Evolutionary conservation across 345 rosid genomes (phyloP).

Genomic region (Draba incana): DNA sequence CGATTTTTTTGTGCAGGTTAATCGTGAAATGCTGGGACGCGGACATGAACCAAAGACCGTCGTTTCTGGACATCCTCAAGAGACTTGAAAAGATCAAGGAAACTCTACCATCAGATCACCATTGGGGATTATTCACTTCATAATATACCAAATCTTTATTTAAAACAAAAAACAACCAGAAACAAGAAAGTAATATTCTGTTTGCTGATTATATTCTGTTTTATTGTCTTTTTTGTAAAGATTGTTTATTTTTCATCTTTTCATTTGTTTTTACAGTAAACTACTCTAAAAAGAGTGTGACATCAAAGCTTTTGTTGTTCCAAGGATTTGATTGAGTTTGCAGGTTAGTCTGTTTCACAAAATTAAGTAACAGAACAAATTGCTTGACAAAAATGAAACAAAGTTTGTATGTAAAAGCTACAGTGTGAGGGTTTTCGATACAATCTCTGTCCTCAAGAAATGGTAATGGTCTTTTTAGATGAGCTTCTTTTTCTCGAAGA

Average conservation of each 20-base stretch:
- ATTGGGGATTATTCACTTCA: slow-evolving; percentile 79
- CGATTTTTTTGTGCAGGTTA: slow-evolving; percentile 46
- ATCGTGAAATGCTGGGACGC: slow-evolving; percentile 85
- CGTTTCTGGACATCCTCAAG: slow-evolving; percentile 94
- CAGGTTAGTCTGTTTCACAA: background rate
- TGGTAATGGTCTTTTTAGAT: slow-evolving; percentile 41
- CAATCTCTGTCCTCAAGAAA: background rate
- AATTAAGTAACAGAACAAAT: slow-evolving; percentile 8
- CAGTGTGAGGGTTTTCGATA: background rate
- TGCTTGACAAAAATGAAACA: slow-evolving; percentile 9
- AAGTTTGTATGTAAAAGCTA: slow-evolving; percentile 6
- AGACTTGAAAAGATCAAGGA: slow-evolving; percentile 90
- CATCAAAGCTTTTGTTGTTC: slow-evolving; percentile 2
- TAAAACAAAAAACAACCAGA: slow-evolving; percentile 17
- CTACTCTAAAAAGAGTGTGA: slow-evolving; percentile 12
- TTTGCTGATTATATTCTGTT: slow-evolving; percentile 30
- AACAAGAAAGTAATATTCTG: slow-evolving; percentile 17
- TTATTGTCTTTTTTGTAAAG: slow-evolving; percentile 40
- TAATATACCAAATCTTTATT: slow-evolving; percentile 30
- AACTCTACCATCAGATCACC: slow-evolving; percentile 64
- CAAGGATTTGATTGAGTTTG: slow-evolving; percentile 25
- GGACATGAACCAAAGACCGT: slow-evolving; percentile 85
- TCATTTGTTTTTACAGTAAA: slow-evolving; percentile 23
- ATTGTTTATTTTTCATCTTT: slow-evolving; percentile 19
- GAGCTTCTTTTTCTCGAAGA: slow-evolving; percentile 89